A percentile compares a stretch with the other conserved stretches of the same genome.
Conservation (phyloP, 2,329 filamentous ascomycete genomes). For the Penicillium janthinellum region DNA sequence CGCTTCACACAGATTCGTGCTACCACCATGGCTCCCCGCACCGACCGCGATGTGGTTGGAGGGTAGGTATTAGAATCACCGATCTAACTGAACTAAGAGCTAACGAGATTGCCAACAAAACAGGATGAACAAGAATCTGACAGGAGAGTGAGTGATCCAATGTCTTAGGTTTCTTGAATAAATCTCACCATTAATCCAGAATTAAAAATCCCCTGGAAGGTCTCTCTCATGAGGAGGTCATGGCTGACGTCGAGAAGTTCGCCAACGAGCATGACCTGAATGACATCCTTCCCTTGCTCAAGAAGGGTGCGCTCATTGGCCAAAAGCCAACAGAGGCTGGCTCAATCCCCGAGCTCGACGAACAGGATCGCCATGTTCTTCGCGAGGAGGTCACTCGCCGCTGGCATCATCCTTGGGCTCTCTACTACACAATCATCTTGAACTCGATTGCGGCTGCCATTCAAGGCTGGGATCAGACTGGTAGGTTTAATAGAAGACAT, state of each 20-base stretch:
- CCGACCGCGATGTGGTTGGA: slow-evolving; percentile 3
- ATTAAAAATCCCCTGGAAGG: slow-evolving; percentile 23
- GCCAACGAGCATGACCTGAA: slow-evolving; percentile 60
- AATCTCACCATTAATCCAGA: slow-evolving; percentile 2
- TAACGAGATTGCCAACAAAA: not conserved
- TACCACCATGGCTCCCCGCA: slow-evolving; percentile 5
- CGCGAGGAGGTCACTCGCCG: slow-evolving; percentile 48
- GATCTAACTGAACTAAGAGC: not conserved
- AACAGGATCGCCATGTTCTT: slow-evolving; percentile 49
- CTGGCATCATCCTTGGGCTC: slow-evolving; percentile 51
- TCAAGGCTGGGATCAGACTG: slow-evolving; percentile 54
- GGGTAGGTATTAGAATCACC: slow-evolving; percentile 8
- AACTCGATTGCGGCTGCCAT: slow-evolving; percentile 56
- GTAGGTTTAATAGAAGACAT: slow-evolving; percentile 13
- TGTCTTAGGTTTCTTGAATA: not conserved
- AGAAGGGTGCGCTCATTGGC: slow-evolving; percentile 68
- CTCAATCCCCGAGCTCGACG: slow-evolving; percentile 60
- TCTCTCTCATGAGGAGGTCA: slow-evolving; percentile 16
- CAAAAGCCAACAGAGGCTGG: slow-evolving; percentile 68
- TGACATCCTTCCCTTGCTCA: slow-evolving; percentile 51
- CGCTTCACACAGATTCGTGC: not conserved
- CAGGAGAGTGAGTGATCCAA: slow-evolving; percentile 18
- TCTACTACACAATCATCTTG: slow-evolving; percentile 54
- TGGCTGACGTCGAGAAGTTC: slow-evolving; percentile 18
- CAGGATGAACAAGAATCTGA: slow-evolving; percentile 23